Evolutionary conservation across 2,329 filamentous ascomycete species (phyloP).

Genomic region (Diaporthe destruens): DNA sequence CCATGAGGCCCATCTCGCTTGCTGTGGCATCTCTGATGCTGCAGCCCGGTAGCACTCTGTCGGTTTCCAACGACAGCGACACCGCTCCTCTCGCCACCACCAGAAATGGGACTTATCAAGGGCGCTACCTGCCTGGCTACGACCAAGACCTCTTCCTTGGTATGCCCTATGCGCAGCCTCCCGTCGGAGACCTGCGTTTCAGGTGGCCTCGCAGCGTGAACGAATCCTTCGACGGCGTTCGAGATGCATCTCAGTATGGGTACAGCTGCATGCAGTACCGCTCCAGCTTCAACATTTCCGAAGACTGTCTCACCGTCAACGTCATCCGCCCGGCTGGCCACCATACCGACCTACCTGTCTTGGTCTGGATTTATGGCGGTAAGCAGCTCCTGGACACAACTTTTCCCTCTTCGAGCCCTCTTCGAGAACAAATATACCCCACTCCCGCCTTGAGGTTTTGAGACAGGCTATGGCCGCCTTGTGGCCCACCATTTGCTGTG

Average conservation of each 20-base stretch:
- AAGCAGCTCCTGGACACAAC: too few relatives aligned
- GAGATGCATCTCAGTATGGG: constrained; percentile 57
- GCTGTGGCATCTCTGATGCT: constrained; percentile 23
- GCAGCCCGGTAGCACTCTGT: constrained; percentile 5
- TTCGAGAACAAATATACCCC: too few relatives aligned
- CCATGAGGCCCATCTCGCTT: constrained; percentile 36
- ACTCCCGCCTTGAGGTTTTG: too few relatives aligned
- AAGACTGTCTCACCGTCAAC: constrained; percentile 61
- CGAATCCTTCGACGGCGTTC: constrained; percentile 53
- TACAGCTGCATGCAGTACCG: constrained; percentile 62
- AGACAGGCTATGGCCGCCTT: too few relatives aligned
- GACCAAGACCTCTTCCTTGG: constrained; percentile 57
- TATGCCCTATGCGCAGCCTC: constrained; percentile 56
- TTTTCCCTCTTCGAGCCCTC: too few relatives aligned
- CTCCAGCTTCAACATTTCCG: constrained; percentile 57
- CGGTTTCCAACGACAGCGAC: neutral
- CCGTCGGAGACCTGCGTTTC: constrained; percentile 53
- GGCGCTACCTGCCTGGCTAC: constrained; percentile 50
- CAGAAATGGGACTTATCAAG: constrained; percentile 52
- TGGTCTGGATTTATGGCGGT: constrained; percentile 68
- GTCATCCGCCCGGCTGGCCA: constrained; percentile 56
- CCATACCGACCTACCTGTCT: constrained; percentile 54
- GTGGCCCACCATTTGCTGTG: too few relatives aligned
- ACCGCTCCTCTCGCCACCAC: constrained; percentile 43
- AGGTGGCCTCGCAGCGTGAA: constrained; percentile 54